Evolutionary conservation across 2,329 filamentous ascomycete genomes (phyloP).

Genomic region (Falciphora oryzae): DNA sequence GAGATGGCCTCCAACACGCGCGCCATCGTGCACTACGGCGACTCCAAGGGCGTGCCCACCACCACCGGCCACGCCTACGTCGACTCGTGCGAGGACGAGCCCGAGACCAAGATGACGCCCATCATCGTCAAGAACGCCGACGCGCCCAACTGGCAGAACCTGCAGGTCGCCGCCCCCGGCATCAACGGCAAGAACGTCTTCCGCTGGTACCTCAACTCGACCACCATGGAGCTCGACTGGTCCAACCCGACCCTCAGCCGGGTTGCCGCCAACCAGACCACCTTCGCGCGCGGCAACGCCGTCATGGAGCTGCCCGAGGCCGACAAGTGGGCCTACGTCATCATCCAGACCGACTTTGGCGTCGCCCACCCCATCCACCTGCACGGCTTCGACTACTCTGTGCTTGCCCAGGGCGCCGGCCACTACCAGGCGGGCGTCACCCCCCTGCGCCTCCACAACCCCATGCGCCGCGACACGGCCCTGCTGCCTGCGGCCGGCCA

Average conservation of each 20-base stretch:
- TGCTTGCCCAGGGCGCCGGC: conserved; percentile 46
- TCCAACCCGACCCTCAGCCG: conserved; percentile 23
- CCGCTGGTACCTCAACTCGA: conserved; percentile 21
- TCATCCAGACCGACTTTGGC: conserved; percentile 37
- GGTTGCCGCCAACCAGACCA: conserved; percentile 17
- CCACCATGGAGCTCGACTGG: conserved; percentile 26
- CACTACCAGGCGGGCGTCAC: conserved; percentile 46
- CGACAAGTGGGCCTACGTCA: conserved; percentile 48
- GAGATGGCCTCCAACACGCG: conserved; percentile 6
- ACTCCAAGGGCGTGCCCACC: conserved; percentile 12
- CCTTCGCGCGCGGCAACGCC: conserved; percentile 20
- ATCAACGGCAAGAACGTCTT: conserved; percentile 1
- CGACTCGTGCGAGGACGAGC: conserved; percentile 9
- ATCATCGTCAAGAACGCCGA: not conserved
- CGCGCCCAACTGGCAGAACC: not conserved
- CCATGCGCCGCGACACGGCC: conserved; percentile 44
- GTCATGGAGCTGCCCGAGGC: conserved; percentile 23
- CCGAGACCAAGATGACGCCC: not conserved
- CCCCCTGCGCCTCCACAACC: conserved; percentile 51
- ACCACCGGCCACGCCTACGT: conserved; percentile 4
- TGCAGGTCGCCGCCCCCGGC: not conserved
- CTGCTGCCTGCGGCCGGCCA: conserved; percentile 32
- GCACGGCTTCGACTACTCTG: conserved; percentile 55
- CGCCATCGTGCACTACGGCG: conserved; percentile 20
- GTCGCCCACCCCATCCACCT: conserved; percentile 58